phyloP scores from a whole-genome alignment of 2,329 filamentous ascomycete species.

The Cladorrhinum sp. region DNA sequence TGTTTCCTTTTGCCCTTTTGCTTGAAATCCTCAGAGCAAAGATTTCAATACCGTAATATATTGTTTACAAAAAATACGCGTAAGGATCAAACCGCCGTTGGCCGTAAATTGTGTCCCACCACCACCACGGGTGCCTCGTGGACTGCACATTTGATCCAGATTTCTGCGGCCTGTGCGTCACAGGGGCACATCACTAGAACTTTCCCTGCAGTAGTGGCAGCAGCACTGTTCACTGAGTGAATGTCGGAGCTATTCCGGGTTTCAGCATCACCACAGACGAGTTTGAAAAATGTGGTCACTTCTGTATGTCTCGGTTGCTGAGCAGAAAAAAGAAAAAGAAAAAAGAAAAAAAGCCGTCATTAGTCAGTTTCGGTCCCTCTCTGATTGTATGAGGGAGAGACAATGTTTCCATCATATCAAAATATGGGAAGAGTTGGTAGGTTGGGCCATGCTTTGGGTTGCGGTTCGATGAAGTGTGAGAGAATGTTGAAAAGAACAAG shows the following conservation, averaged over 20 bases:
- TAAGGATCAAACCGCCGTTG: background rate
- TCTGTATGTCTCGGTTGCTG: background rate
- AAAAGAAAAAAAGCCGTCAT: background rate
- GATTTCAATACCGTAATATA: background rate
- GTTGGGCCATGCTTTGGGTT: too few relatives aligned
- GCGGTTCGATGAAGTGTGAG: background rate
- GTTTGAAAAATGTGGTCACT: slow-evolving; percentile 1
- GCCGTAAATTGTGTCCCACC: background rate
- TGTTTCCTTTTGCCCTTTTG: too few relatives aligned
- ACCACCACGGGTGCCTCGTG: background rate
- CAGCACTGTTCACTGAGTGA: too few relatives aligned
- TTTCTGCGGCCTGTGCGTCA: slow-evolving; percentile 1
- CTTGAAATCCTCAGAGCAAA: too few relatives aligned
- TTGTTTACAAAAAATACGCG: background rate
- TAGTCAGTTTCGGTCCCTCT: background rate
- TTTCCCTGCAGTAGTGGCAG: background rate
- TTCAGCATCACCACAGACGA: slow-evolving; percentile 7
- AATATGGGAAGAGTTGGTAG: too few relatives aligned
- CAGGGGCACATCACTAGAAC: slow-evolving; percentile 6
- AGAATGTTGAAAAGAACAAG: slow-evolving; percentile 13
- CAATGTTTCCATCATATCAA: too few relatives aligned
- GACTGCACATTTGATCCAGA: background rate
- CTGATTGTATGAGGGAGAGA: too few relatives aligned
- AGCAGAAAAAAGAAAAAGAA: background rate
- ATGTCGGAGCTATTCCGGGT: slow-evolving; percentile 4